Evolutionary conservation across 129 eudicot species (phyloP).

Genomic region (Arctium lappa): DNA sequence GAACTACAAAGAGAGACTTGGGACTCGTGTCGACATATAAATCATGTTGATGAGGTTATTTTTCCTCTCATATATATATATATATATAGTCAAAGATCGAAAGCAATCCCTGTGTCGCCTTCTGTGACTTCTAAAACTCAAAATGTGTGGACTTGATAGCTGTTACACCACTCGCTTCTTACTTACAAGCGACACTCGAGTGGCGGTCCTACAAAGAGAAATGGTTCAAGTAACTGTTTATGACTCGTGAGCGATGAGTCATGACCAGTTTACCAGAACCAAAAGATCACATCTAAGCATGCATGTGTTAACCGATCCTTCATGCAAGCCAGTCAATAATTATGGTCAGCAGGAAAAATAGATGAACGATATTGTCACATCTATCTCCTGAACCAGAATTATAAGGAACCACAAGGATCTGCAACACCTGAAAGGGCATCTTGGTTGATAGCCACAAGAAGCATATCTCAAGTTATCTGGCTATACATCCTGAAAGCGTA

Average conservation of each 20-base stretch:
- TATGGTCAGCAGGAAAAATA: constrained; percentile 13
- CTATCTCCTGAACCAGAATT: constrained; percentile 5
- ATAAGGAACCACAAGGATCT: not conserved
- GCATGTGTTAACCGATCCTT: not conserved
- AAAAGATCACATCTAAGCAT: not conserved
- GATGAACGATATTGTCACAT: constrained; percentile 13
- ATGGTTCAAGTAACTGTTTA: constrained; percentile 24
- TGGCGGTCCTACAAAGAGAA: constrained; percentile 43
- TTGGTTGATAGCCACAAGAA: constrained; percentile 11
- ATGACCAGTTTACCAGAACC: constrained; percentile 12
- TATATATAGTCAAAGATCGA: constrained; percentile 2
- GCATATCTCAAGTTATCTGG: not conserved
- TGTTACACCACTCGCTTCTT: constrained; percentile 5
- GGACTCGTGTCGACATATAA: constrained; percentile 22
- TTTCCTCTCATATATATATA: not conserved
- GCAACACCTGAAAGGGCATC: not conserved
- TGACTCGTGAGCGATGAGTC: constrained; percentile 8
- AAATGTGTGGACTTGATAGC: constrained; percentile 16
- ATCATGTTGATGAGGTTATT: constrained; percentile 23
- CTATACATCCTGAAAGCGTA: not conserved
- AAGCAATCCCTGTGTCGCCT: constrained; percentile 10
- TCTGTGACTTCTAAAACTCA: constrained; percentile 1
- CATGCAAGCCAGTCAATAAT: constrained; percentile 27
- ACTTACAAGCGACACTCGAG: constrained; percentile 1
- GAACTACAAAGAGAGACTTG: constrained; percentile 38